Percentiles rank a stretch among this genome's conserved stretches.
Evolutionary conservation across 345 rosid genomes (phyloP).

Genomic region (Gossypium raimondii): DNA sequence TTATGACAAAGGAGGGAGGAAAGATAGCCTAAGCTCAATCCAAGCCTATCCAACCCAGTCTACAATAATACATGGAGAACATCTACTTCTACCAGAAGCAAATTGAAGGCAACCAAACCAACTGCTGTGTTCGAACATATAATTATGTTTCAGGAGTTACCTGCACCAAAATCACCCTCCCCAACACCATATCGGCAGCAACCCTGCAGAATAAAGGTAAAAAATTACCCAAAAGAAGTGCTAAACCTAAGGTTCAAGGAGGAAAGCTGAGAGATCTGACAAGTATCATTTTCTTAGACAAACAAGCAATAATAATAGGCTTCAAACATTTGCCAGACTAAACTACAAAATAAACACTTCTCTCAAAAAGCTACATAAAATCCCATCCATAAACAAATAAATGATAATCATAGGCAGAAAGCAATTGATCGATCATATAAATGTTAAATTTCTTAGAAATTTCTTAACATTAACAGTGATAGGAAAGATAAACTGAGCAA

Average conservation of each 20-base stretch:
- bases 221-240: background rate
- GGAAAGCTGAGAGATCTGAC: background rate
- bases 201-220: conserved; percentile 53
- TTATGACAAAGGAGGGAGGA: background rate
- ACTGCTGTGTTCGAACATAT: background rate
- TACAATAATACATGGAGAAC: background rate
- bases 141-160: conserved; percentile 34
- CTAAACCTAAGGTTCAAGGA: background rate
- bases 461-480: background rate
- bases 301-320: background rate
- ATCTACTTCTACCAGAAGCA: background rate
- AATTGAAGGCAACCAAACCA: background rate
- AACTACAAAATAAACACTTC: background rate
- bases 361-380: background rate
- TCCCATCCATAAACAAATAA: background rate
- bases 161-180: conserved; percentile 57
- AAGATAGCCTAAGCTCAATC: background rate
- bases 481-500: background rate
- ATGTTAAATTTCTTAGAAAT: background rate
- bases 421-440: background rate
- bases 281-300: background rate
- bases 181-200: conserved; percentile 58
- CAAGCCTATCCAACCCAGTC: background rate
- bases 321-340: background rate
- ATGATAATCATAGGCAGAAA: background rate